A percentile compares a stretch with the other conserved stretches of the same genome.
phyloP scores from a whole-genome alignment of 495 filamentous ascomycete species.

The Evernia prunastri region DNA sequence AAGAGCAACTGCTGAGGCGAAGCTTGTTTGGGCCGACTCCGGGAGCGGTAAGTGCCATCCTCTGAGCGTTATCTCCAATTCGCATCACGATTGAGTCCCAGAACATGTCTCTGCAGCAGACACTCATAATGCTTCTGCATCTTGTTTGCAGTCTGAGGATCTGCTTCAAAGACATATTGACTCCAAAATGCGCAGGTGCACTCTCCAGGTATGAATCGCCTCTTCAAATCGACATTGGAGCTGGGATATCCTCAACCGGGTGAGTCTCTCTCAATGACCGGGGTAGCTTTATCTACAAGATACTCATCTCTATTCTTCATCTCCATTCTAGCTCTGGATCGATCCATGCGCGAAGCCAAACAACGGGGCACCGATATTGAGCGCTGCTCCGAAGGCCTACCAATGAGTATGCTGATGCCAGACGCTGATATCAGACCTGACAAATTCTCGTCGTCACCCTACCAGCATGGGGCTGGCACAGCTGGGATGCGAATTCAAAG shows the following conservation, averaged over 20 bases:
- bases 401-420: constrained; percentile 11
- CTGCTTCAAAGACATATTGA: too few relatives aligned
- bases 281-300: background rate
- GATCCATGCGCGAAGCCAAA: background rate
- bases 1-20: background rate
- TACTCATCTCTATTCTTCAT: background rate
- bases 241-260: constrained; percentile 11
- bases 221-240: constrained; percentile 10
- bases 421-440: background rate
- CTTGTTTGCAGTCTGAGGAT: too few relatives aligned
- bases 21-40: background rate
- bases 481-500: background rate
- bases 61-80: too few relatives aligned
- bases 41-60: too few relatives aligned
- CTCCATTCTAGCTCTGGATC: constrained; percentile 13
- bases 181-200: too few relatives aligned
- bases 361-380: constrained; percentile 5
- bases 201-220: constrained; percentile 8
- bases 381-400: constrained; percentile 6
- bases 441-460: background rate
- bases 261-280: background rate
- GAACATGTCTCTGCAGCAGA: too few relatives aligned
- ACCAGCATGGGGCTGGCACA: background rate
- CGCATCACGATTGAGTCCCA: too few relatives aligned
- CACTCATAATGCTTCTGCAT: too few relatives aligned